Conservation (phyloP, 2,329 filamentous ascomycete genomes). For the Zasmidium cellare region DNA sequence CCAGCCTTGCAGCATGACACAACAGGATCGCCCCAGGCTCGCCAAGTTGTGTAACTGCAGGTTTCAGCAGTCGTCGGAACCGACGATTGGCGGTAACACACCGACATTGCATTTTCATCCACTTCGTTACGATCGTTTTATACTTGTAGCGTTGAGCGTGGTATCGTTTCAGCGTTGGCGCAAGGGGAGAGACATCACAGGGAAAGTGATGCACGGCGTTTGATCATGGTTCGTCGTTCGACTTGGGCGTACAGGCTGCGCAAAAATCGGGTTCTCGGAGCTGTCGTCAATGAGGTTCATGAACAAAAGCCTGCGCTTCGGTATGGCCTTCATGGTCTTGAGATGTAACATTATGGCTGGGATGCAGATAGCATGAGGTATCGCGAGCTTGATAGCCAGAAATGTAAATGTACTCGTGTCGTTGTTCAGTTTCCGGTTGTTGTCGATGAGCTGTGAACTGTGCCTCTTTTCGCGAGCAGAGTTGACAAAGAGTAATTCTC, state of each 20-base stretch:
- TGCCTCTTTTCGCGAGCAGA: too few species aligned
- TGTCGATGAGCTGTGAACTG: too few species aligned
- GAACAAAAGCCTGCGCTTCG: too few species aligned
- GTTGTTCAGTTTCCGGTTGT: too few species aligned
- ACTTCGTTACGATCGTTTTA: background rate
- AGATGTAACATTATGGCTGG: background rate
- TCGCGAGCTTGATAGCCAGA: too few species aligned
- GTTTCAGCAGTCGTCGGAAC: constrained; percentile 2
- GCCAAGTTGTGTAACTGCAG: background rate
- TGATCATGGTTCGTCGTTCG: background rate
- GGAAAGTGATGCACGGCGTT: background rate
- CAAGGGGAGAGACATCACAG: background rate
- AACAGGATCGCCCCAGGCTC: background rate
- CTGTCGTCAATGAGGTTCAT: too few species aligned
- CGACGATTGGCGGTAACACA: background rate
- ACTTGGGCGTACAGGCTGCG: background rate
- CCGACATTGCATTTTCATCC: background rate
- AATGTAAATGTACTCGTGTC: too few species aligned
- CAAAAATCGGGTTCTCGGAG: too few species aligned
- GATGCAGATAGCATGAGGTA: too few species aligned
- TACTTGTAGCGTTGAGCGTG: constrained; percentile 12
- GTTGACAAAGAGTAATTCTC: too few species aligned
- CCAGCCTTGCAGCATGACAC: background rate
- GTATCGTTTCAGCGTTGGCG: constrained; percentile 9
- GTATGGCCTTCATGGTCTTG: background rate